A percentile compares a stretch with the other conserved stretches of the same genome.
Evolutionary conservation across 257 asterid species (phyloP).

Genomic region (Petunia axillaris): DNA sequence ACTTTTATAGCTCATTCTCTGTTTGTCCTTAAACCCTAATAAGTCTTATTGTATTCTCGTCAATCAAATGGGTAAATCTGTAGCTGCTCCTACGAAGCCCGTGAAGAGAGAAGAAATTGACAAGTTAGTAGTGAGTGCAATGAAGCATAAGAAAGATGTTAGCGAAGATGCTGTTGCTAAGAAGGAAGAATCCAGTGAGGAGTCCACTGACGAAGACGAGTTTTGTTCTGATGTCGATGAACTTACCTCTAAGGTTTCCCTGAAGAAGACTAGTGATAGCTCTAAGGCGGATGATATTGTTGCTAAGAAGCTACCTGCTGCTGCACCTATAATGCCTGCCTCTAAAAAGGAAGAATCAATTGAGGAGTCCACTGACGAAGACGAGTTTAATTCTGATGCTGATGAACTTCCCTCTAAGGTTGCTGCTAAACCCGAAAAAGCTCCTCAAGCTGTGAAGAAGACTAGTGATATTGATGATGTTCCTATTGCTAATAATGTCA

Average conservation of each 20-base stretch:
- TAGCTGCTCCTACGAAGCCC: too few relatives aligned
- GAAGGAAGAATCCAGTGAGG: slow-evolving; percentile 36
- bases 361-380: slow-evolving; percentile 42
- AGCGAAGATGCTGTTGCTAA: slow-evolving; percentile 33
- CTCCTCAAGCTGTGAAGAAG: slow-evolving; percentile 29
- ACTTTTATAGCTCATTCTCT: too few relatives aligned
- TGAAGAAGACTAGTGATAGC: neutral
- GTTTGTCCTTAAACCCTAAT: too few relatives aligned
- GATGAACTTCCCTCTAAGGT: slow-evolving; percentile 24
- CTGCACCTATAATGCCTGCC: slow-evolving; percentile 27
- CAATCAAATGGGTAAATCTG: too few relatives aligned
- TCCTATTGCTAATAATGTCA: slow-evolving; percentile 32
- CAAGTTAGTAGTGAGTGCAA: slow-evolving; percentile 36
- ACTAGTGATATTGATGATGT: slow-evolving; percentile 28
- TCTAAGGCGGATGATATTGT: slow-evolving; percentile 37
- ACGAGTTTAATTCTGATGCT: slow-evolving; percentile 42
- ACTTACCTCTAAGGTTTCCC: too few relatives aligned
- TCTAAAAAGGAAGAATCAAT: slow-evolving; percentile 32
- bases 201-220: slow-evolving; percentile 40
- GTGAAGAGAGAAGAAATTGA: slow-evolving; percentile 46
- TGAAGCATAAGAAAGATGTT: slow-evolving; percentile 45
- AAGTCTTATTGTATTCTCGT: too few relatives aligned
- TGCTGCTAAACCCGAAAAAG: slow-evolving; percentile 24
- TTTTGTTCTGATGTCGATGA: too few relatives aligned
- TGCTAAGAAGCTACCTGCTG: slow-evolving; percentile 28